These are phyloP conservation scores for Fusarium citri DNA, from an alignment of 2,329 filamentous ascomycete genomes.

Conservation along the genomic window DNA sequence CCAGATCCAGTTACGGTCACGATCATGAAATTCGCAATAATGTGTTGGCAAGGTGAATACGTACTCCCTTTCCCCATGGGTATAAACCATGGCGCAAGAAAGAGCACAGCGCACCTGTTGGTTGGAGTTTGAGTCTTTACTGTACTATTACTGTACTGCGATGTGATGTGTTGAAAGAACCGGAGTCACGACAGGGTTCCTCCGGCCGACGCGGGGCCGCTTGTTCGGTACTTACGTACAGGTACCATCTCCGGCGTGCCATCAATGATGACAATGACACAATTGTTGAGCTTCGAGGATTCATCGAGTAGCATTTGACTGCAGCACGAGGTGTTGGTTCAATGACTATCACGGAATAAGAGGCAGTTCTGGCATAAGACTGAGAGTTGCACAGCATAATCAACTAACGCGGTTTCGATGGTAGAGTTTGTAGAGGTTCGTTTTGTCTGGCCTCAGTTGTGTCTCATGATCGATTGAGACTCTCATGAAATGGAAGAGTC, in stretches of 20 bases:
- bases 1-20: conserved; percentile 35
- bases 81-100: conserved; percentile 21
- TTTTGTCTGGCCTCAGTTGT: conserved; percentile 12
- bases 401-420: conserved; percentile 14
- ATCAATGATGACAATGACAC: conserved; percentile 48
- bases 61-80: conserved; percentile 10
- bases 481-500: background rate
- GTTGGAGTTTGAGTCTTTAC: conserved; percentile 3
- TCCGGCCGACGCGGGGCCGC: conserved; percentile 43
- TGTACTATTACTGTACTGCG: background rate
- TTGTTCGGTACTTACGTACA: conserved; percentile 43
- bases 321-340: conserved; percentile 32
- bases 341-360: conserved; percentile 20
- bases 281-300: conserved; percentile 30
- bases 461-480: conserved; percentile 4
- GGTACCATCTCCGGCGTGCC: conserved; percentile 34
- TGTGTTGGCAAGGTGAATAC: conserved; percentile 19
- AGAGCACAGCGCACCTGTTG: conserved; percentile 24
- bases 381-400: conserved; percentile 34
- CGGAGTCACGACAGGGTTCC: conserved; percentile 28
- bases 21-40: conserved; percentile 33
- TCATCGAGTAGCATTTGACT: conserved; percentile 30
- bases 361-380: conserved; percentile 24
- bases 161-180: conserved; percentile 13
- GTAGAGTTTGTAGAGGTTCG: conserved; percentile 25